A percentile compares a stretch with the other conserved stretches of the same genome.
Evolutionary conservation across 768 basidiomycete species (phyloP).

Genomic region (Lactifluus subvellereus): DNA sequence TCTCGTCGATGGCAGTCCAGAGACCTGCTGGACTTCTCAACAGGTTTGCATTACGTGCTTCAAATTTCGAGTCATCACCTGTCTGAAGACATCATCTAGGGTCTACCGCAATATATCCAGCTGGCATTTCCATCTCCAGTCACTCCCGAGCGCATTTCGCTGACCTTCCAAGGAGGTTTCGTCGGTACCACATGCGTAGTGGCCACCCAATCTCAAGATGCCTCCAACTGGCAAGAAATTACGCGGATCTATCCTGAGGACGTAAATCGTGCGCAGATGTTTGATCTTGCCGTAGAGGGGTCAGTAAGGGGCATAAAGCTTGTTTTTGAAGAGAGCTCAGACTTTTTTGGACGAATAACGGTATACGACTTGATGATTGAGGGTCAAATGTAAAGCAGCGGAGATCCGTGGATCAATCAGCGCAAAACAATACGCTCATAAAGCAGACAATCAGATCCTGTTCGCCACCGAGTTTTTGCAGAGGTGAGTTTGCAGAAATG

Average conservation of each 20-base stretch:
- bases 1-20: conserved; percentile 30
- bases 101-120: conserved; percentile 71
- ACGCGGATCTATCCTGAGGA: conserved; percentile 70
- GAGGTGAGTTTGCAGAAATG: not conserved
- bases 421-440: not conserved
- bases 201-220: conserved; percentile 32
- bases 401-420: not conserved
- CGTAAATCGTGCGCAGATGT: conserved; percentile 65
- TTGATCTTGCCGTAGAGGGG: conserved; percentile 40
- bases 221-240: conserved; percentile 44
- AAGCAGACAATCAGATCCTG: not conserved
- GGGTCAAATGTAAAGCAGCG: conserved; percentile 10
- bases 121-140: conserved; percentile 50
- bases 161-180: conserved; percentile 86
- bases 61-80: not conserved
- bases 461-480: not conserved
- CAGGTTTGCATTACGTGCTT: conserved; percentile 9
- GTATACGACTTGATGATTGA: conserved; percentile 52
- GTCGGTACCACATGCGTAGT: conserved; percentile 63
- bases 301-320: conserved; percentile 48
- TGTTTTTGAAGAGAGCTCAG: conserved; percentile 75
- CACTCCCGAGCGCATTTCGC: conserved; percentile 46
- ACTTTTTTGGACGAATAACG: conserved; percentile 78
- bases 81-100: conserved; percentile 38
- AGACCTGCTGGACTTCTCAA: conserved; percentile 24